A percentile compares a stretch with the other conserved stretches of the same genome.
Evolutionary conservation across 1,284 basidiomycete species (phyloP).

Genomic region (Microbotryum lychnidis-dioicae): DNA sequence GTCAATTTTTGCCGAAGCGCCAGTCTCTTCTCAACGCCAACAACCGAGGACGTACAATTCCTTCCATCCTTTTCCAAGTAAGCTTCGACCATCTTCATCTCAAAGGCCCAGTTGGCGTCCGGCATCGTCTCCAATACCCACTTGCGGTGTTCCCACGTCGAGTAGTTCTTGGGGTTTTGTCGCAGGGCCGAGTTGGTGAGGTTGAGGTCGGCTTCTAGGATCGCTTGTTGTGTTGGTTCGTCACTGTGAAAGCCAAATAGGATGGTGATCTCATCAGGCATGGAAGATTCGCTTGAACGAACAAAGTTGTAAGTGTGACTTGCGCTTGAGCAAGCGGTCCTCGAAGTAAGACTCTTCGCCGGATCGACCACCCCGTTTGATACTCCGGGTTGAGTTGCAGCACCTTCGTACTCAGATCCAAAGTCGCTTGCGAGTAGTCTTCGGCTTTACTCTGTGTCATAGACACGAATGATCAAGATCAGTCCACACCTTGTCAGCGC

Average conservation of each 20-base stretch:
- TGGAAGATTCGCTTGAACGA: background rate
- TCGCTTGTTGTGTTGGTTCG: slow-evolving; percentile 53
- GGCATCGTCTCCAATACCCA: slow-evolving; percentile 86
- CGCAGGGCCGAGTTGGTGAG: slow-evolving; percentile 72
- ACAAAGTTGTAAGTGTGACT: background rate
- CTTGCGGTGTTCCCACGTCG: slow-evolving; percentile 91
- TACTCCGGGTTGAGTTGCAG: slow-evolving; percentile 45
- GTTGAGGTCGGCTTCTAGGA: slow-evolving; percentile 64
- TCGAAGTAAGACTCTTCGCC: slow-evolving; percentile 64
- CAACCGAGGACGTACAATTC: slow-evolving; percentile 60
- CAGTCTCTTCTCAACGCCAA: background rate
- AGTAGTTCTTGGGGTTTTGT: slow-evolving; percentile 83
- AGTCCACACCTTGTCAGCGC: slow-evolving; percentile 45
- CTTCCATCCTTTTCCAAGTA: slow-evolving; percentile 79
- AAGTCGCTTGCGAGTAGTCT: slow-evolving; percentile 53
- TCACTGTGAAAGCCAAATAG: slow-evolving; percentile 44
- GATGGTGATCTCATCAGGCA: too few species aligned
- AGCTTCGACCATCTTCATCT: slow-evolving; percentile 75
- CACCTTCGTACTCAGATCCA: slow-evolving; percentile 43
- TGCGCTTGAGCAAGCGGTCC: slow-evolving; percentile 51
- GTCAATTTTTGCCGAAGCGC: background rate
- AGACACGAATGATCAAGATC: background rate
- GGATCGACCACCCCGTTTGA: slow-evolving; percentile 89
- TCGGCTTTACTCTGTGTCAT: background rate
- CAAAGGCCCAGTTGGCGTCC: slow-evolving; percentile 68